These are phyloP conservation scores for Seiridium cupressi DNA, from an alignment of 2,329 filamentous ascomycete genomes.

Conservation along the genomic window DNA sequence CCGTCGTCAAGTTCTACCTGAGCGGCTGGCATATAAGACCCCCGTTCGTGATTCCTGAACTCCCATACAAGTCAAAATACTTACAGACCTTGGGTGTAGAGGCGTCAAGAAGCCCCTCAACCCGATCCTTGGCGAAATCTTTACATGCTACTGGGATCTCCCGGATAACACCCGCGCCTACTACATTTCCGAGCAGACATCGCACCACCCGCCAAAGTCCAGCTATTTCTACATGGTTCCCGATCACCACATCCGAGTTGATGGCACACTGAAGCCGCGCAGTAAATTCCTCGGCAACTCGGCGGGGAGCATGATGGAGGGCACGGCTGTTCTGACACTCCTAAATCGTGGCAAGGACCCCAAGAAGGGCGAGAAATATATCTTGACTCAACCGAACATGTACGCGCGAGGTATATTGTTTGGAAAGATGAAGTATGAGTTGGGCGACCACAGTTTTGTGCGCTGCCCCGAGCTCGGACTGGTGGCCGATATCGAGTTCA, in stretches of 20 bases:
- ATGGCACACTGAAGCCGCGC: conserved; percentile 90
- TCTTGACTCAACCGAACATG: conserved; percentile 97
- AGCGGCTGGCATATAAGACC: conserved; percentile 99
- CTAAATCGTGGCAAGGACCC: conserved; percentile 71
- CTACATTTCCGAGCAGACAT: conserved; percentile 97
- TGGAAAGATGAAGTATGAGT: conserved; percentile 99
- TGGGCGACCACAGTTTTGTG: conserved; percentile 93
- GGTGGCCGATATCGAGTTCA: conserved; percentile 92
- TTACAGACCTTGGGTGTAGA: conserved; percentile 40
- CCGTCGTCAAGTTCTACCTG: conserved; percentile 96
- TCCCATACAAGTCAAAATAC: conserved; percentile 10
- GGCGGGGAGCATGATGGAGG: conserved; percentile 97
- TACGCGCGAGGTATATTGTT: conserved; percentile 96
- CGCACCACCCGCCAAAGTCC: conserved; percentile 96
- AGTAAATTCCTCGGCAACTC: conserved; percentile 97
- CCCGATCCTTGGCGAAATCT: conserved; percentile 91
- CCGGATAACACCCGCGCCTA: conserved; percentile 82
- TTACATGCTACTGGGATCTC: conserved; percentile 94
- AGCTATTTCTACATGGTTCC: conserved; percentile 99
- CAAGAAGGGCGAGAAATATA: conserved; percentile 78
- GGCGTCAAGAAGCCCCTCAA: conserved; percentile 98
- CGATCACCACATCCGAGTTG: conserved; percentile 89
- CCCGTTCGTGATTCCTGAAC: conserved; percentile 59
- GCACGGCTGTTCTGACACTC: conserved; percentile 81
- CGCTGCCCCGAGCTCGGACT: conserved; percentile 86